Conservation (phyloP, 176 grass and related monocot genomes). For the Ananas comosus region DNA sequence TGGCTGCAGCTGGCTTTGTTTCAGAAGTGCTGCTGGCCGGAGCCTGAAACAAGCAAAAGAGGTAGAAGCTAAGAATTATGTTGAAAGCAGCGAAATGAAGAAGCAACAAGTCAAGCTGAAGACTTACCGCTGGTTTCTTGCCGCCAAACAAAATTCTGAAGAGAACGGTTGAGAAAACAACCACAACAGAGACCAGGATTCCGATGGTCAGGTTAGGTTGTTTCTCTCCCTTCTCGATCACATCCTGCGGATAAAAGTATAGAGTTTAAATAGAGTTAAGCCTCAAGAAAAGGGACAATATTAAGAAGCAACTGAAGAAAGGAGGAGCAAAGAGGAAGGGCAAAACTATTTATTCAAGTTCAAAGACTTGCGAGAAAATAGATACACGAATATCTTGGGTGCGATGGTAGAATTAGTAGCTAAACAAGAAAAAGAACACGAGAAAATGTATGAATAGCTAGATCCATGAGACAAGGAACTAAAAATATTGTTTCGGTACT, state of each 20-base stretch:
- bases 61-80: not conserved
- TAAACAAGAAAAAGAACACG: not conserved
- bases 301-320: slow-evolving; percentile 12
- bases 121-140: slow-evolving; percentile 60
- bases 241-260: slow-evolving; percentile 28
- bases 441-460: not conserved
- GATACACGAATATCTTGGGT: not conserved
- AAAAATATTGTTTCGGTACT: slow-evolving; percentile 8
- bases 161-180: slow-evolving; percentile 47
- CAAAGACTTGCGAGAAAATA: not conserved
- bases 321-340: not conserved
- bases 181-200: slow-evolving; percentile 41
- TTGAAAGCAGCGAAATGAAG: not conserved
- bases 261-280: too few species aligned
- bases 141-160: slow-evolving; percentile 59
- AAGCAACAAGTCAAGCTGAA: not conserved
- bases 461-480: not conserved
- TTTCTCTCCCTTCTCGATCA: slow-evolving; percentile 91
- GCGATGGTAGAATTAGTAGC: not conserved
- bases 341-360: not conserved
- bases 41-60: slow-evolving; percentile 23
- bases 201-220: slow-evolving; percentile 83
- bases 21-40: slow-evolving; percentile 15
- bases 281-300: slow-evolving; percentile 3
- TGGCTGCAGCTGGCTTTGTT: slow-evolving; percentile 10